Evolutionary conservation across 1,139 yeast species (phyloP), one percentile per base, ranked within the genome.

Genomic region (Diutina pseudorugosa): DNA sequence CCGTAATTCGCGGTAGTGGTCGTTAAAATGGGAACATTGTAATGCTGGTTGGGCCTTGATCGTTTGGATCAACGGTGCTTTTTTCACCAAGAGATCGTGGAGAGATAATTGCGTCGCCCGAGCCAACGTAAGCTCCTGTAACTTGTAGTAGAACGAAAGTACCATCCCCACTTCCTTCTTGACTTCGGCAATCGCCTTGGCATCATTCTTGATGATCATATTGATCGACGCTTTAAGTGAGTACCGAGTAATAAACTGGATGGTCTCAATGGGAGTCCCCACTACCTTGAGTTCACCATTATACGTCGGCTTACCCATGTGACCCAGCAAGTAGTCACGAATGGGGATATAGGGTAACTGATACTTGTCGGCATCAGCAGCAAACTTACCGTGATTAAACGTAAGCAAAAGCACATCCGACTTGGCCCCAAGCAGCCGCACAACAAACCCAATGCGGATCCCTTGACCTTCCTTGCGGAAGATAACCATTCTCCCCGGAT

Each of bases 401-500:
- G 77, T 71, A 51, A 78, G 60, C 2, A 76, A 65, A 27, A 72
- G 59, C 7, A 75, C 58, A 1, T 65, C 57, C 3, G 64, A 64
- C 8, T 62, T 58, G 2, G 65, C 59, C 9, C 61, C 56, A 52
- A 72, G 72, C 12, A 71, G 65, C 59, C 73, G 75, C 51, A 77
- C 68, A 42, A 83, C 64, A 57, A 82, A 75, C 2, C 89, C 95
- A 19, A 82, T 65, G 52, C 73, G 70, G 1, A 78, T 62, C 7
- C 66, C 64, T 5, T 66, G 72, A 11, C 65, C 61, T 2, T 63
- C 65, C 59, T 81, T 82, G 56, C 81, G 75, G 64, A 71, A 86
- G 11, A 83, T 75, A 52, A 88, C 63, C 53, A 86, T 63, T 55
- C 89, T 72, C 9, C 95, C 95, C 2, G 69, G 62, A 51, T 67